Evolutionary conservation across 1,284 basidiomycete genomes (phyloP), one percentile per base, ranked within the genome.

Genomic region (Ustilago trichophora): DNA sequence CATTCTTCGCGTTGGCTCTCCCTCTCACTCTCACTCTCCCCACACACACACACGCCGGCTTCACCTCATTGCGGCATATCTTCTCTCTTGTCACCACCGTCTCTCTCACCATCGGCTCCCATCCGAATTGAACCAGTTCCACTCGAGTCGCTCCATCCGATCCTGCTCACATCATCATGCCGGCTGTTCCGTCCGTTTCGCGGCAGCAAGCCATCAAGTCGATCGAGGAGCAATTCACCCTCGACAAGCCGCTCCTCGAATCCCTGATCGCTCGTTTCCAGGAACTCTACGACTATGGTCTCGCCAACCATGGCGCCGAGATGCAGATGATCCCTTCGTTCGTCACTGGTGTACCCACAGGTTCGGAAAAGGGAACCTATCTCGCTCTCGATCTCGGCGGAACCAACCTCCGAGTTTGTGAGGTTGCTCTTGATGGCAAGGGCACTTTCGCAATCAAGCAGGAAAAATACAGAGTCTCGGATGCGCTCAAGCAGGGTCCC

Each of bases 381-480:
- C 69, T 79, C 32, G 77, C 77, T 4, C 58, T 79, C 26, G 77
- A 79, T 49, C 58, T 79, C 18, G 77, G 77, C 12, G 77, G 77
- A 22, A 79, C 77, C 44, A 79, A 79, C 25, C 38, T 79, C 40
- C 93, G 94, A 54, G 93, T 96, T 40, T 96, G 93, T 83, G 91
- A 96, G 81, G 91, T 98, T 36, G 86, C 87, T 27, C 85, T 98
- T n/a, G 85, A 90, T 50, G 95, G 96, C 18, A 85, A 95, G 81
- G 88, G 92, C 76, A 89, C 89, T 11, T 98, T 98, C 83, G 86
- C 86, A 33, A 86, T 98, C 60, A 89, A 90, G 75, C 77, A 79
- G 60, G 66, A 77, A 46, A 79, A 79, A 54, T 77, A 76, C 72
- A 72, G 71, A 38, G 75, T 79, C 16, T 76, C 76, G 19, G 74